Conservation (phyloP, 192 early-diverging fungal genomes). For the Mortierella hygrophila region DNA sequence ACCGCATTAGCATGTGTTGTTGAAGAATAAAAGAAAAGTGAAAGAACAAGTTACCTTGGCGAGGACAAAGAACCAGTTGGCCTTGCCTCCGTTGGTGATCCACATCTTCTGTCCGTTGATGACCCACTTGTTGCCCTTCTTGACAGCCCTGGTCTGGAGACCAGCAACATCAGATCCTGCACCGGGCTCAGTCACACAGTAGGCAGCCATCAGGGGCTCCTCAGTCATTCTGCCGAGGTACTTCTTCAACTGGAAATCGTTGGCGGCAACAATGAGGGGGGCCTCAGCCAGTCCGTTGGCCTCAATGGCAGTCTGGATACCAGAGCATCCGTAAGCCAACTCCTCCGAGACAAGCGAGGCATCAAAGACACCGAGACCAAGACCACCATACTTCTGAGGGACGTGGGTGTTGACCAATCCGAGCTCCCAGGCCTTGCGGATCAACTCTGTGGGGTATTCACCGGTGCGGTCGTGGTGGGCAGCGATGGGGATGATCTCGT, state of each 20-base stretch:
- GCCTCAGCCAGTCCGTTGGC: constrained; percentile 96
- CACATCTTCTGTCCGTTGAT: constrained; percentile 96
- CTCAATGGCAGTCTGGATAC: constrained; percentile 97
- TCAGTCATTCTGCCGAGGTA: constrained; percentile 98
- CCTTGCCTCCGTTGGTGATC: constrained; percentile 97
- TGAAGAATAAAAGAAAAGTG: background rate
- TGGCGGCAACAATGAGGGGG: constrained; percentile 89
- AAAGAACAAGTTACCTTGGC: constrained; percentile 66
- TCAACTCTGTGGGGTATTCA: constrained; percentile 89
- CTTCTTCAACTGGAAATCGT: constrained; percentile 93
- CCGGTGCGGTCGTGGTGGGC: constrained; percentile 95
- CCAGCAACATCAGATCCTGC: constrained; percentile 85
- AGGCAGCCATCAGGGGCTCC: constrained; percentile 95
- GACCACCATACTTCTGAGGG: constrained; percentile 86
- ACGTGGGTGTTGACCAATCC: constrained; percentile 94
- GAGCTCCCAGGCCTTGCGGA: constrained; percentile 93
- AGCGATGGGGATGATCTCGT: constrained; percentile 92
- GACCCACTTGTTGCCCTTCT: constrained; percentile 85
- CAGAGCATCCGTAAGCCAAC: constrained; percentile 93
- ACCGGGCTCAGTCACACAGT: constrained; percentile 89
- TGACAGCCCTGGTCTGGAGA: constrained; percentile 75
- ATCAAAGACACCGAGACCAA: constrained; percentile 91
- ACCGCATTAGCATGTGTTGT: background rate
- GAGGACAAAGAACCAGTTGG: constrained; percentile 98
- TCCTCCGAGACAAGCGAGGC: constrained; percentile 91